phyloP scores from a whole-genome alignment of 2,329 filamentous ascomycete species.

The Uncinocarpus reesii region DNA sequence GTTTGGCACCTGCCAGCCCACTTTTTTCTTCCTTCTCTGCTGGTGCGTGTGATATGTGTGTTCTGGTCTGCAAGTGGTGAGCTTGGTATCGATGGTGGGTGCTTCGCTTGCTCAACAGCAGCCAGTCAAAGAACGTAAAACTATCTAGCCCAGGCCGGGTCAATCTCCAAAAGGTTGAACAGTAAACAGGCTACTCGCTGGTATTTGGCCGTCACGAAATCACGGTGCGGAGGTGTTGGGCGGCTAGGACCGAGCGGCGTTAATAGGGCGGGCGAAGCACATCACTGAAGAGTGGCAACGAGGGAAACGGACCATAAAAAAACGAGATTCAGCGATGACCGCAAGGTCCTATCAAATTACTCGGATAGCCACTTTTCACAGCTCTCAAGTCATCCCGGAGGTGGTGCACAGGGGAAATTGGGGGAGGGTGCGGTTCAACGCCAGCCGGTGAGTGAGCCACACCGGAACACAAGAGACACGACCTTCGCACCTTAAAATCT shows the following conservation, averaged over 20 bases:
- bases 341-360: constrained; percentile 3
- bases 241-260: constrained; percentile 2
- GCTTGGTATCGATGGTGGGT: background rate
- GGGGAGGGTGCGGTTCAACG: background rate
- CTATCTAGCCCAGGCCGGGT: background rate
- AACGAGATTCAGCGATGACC: background rate
- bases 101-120: constrained; percentile 1
- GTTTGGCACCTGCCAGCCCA: constrained; percentile 4
- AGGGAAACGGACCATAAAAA: background rate
- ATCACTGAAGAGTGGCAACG: background rate
- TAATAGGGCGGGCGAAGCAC: background rate
- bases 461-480: background rate
- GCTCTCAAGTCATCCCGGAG: background rate
- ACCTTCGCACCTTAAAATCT: constrained; percentile 7
- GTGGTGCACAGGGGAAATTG: background rate
- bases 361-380: background rate
- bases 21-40: background rate
- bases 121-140: constrained; percentile 6
- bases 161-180: background rate
- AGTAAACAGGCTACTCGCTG: background rate
- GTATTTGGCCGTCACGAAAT: background rate
- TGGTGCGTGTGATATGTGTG: constrained; percentile 7
- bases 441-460: constrained; percentile 5
- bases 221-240: constrained; percentile 3
- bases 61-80: constrained; percentile 3